Base-by-base conservation (phyloP, 1,284 basidiomycete genomes). In the Fomitiporia mediterranea region DNA sequence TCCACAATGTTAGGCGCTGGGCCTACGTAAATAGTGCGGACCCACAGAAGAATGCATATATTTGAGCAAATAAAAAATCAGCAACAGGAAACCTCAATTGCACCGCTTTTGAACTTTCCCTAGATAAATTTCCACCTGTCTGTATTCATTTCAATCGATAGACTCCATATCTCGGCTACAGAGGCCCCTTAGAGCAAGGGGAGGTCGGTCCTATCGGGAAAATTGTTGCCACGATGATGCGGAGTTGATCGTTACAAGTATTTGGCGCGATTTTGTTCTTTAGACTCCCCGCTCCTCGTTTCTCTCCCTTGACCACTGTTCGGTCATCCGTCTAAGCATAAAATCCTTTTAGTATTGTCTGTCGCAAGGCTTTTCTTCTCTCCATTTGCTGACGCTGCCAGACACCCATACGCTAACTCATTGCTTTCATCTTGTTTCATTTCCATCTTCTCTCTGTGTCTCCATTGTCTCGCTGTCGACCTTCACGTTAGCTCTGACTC, bases 381-480 rank as follows among this genome's bases (percentile, higher is more conserved):
- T 32, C 43, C 17, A 39, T 15, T 37, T 25, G 9, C 50, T 48
- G 34, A 28, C 34, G 46, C 54, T 32, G 13, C 43, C 47, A 54
- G 34, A 28, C 28, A 8, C 35, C 34, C 25, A 34, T 48, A 30
- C 23, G 23, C 21, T 53, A 27, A 43, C 44, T 38, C 30, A 13
- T 48, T 38, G 42, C 38, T 37, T 39, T 47, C 48, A 34, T 51
- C n/a, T 53, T 38, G 28, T 27, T 52, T n/a, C 48, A 15, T 53
- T 53, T 49, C 38, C 43, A 19, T 53, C 56, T 32, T 44, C 39
- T 25, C 39, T n/a, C n/a, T n/a, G n/a, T n/a, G n/a, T n/a, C n/a
- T 40, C 56, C 56, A 49, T 55, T 59, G 53, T 59, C 57, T 55
- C 53, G 57, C 57, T 59, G 27, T 59, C 52, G 53, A 32, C 53